Evolutionary conservation across 1,139 yeast genomes (phyloP).

Genomic region (Yamadazyma conglobata): DNA sequence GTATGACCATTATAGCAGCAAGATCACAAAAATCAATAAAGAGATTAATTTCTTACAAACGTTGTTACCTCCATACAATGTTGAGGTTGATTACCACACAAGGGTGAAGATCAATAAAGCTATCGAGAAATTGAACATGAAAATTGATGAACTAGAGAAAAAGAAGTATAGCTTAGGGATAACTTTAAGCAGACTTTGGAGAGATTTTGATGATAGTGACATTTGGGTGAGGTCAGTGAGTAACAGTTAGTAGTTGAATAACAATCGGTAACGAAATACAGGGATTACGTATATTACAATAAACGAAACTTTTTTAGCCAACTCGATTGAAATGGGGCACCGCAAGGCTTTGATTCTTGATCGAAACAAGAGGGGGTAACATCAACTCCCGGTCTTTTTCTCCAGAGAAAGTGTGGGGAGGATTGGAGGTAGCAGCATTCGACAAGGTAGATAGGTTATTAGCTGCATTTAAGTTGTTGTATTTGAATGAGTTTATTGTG

Average conservation of each 20-base stretch:
- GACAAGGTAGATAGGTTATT: conserved; percentile 3
- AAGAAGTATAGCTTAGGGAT: conserved; percentile 44
- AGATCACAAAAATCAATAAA: conserved; percentile 38
- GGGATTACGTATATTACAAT: conserved; percentile 2
- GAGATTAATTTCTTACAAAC: conserved; percentile 39
- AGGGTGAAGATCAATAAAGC: conserved; percentile 41
- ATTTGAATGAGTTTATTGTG: too few species aligned
- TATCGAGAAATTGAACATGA: conserved; percentile 39
- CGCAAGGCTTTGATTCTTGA: conserved; percentile 1
- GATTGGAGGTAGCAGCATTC: conserved; percentile 3
- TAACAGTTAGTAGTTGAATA: background rate
- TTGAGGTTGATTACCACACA: conserved; percentile 44
- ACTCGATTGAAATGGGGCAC: conserved; percentile 3
- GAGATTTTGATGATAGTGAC: conserved; percentile 42
- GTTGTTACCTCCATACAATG: conserved; percentile 45
- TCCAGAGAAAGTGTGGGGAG: background rate
- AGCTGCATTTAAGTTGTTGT: background rate
- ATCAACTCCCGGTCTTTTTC: conserved; percentile 2
- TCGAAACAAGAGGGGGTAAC: conserved; percentile 3
- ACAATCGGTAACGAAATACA: too few species aligned
- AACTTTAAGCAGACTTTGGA: conserved; percentile 43
- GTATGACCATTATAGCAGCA: conserved; percentile 32
- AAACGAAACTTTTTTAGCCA: background rate
- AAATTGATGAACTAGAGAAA: conserved; percentile 43
- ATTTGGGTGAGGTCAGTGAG: conserved; percentile 38